Evolutionary conservation across 2,329 filamentous ascomycete species (phyloP), one percentile per base, ranked within the genome.

Genomic region (Verticillium longisporum): DNA sequence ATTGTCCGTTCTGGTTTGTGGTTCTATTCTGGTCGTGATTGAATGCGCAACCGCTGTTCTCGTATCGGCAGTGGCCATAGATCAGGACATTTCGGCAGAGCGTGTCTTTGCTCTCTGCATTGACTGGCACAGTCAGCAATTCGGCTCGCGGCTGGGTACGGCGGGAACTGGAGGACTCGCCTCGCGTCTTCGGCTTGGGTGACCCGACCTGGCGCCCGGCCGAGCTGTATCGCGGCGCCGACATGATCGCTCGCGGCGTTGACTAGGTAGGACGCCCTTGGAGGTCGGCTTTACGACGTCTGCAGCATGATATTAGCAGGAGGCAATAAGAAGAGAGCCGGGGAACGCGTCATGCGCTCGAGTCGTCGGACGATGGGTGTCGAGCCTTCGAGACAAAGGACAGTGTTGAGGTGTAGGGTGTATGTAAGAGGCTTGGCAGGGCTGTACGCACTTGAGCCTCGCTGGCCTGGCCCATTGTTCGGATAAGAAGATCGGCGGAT

Each of bases 11-110:
- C 45, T 61, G 57, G 50, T 64, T 62, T 38, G 70, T 74, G 61
- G 72, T 77, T 75, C 88, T 92, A 67, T 85, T 82, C 62, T 87
- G 85, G 67, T 95, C 91, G 76, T 97, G 92, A 71, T 92, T 95
- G 77, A 96, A 97, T 66, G 89, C 87, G 77, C 92, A 97, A 77
- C 91, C 92, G 77, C 91, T 88, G 72, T 96, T 91, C 78, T 96
- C 91, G 76, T 92, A 96, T 66, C 92, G 89, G 75, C 92, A 97
- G 75, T 94, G 90, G 61, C 92, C 92, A 74, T 96, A 97, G 69
- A 97, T 96, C 64, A 92, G 84, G 64, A 97, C 89, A 76, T 97
- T 97, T 71, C 92, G 89, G 77, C 92, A 97, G 61, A 94, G 83
- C 6, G 91, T 96, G 73, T 96, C 92, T 77, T 94, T 96, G 74